Conservation (phyloP, 2,329 filamentous ascomycete species). For the Trichoderma atroviride region DNA sequence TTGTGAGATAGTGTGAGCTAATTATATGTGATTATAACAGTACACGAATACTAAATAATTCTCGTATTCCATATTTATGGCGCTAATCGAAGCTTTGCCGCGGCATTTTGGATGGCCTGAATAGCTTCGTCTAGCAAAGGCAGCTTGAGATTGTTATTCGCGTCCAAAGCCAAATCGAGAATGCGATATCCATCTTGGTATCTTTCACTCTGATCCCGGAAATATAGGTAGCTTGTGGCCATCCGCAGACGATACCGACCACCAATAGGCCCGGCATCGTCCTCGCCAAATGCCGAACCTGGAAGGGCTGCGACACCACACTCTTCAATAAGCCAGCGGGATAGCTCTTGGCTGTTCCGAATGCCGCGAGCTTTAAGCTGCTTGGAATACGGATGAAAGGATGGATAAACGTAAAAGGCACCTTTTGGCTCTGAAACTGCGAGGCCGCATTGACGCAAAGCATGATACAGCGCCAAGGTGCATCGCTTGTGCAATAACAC, state of each 20-base stretch:
- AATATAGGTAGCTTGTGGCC: not conserved
- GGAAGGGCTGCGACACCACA: not conserved
- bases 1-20: too few species aligned
- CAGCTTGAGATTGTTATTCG: not conserved
- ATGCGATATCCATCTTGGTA: not conserved
- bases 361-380: not conserved
- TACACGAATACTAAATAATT: not conserved
- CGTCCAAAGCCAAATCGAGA: not conserved
- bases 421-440: not conserved
- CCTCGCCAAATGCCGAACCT: not conserved
- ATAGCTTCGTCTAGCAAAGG: not conserved
- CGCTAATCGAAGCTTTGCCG: not conserved
- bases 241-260: not conserved
- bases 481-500: not conserved
- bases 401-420: not conserved
- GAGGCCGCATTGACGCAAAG: not conserved
- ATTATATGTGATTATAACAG: too few species aligned
- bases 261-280: not conserved
- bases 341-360: not conserved
- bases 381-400: not conserved
- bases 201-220: not conserved
- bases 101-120: not conserved
- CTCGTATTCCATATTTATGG: not conserved
- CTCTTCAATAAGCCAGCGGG: not conserved
- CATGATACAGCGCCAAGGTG: not conserved